phyloP scores from a whole-genome alignment of 2,329 filamentous ascomycete genomes.

The Dichotomopilus funicola region DNA sequence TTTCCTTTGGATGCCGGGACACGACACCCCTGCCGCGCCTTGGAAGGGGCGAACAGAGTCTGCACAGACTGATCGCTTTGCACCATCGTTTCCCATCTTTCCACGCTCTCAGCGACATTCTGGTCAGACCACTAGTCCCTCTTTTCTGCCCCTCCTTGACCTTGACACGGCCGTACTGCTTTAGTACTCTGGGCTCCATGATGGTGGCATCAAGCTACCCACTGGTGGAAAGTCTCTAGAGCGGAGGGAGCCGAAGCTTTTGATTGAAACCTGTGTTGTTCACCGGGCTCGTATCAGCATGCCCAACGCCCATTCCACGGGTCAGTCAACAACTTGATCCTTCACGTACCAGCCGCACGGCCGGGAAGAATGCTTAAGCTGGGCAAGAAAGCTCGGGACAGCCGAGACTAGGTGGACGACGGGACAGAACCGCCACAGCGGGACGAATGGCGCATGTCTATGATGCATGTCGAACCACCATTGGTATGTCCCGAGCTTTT shows the following conservation, averaged over 20 bases:
- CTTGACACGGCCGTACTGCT: too few relatives aligned
- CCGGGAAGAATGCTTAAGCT: not conserved
- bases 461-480: conserved; percentile 9
- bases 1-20: conserved; percentile 21
- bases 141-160: too few relatives aligned
- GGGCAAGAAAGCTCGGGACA: not conserved
- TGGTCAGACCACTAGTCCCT: too few relatives aligned
- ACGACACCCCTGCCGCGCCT: not conserved
- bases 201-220: not conserved
- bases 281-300: too few relatives aligned
- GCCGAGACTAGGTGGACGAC: conserved; percentile 3
- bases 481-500: conserved; percentile 1
- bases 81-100: too few relatives aligned
- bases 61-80: too few relatives aligned
- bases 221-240: not conserved
- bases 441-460: not conserved
- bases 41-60: too few relatives aligned
- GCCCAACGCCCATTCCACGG: too few relatives aligned
- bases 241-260: not conserved
- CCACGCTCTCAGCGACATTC: too few relatives aligned
- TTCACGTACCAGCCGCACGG: too few relatives aligned
- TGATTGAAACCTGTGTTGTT: not conserved
- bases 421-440: not conserved
- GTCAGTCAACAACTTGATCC: too few relatives aligned
- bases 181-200: not conserved